A percentile compares a stretch with the other conserved stretches of the same genome.
Conservation (phyloP, 2,329 filamentous ascomycete genomes). For the Dactylonectria estremocensis region DNA sequence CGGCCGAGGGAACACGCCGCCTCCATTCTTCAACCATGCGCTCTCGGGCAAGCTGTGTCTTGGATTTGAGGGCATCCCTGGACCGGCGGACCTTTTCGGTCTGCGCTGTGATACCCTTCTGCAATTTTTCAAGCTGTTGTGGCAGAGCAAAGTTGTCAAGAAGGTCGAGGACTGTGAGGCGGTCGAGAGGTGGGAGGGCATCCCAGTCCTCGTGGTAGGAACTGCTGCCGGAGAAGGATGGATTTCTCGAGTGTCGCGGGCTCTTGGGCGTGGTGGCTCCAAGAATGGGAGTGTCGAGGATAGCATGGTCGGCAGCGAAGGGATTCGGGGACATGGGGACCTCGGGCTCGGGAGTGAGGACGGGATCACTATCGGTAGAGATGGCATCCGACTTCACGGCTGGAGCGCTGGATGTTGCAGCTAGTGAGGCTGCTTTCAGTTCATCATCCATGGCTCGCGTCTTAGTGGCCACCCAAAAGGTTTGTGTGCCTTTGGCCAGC, state of each 20-base stretch:
- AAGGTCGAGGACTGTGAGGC: constrained; percentile 91
- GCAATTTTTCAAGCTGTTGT: constrained; percentile 91
- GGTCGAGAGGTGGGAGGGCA: constrained; percentile 87
- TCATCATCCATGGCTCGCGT: constrained; percentile 49
- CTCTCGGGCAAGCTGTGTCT: constrained; percentile 84
- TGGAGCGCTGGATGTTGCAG: constrained; percentile 20
- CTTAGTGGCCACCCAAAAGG: constrained; percentile 1
- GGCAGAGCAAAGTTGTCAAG: constrained; percentile 94
- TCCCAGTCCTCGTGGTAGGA: constrained; percentile 94
- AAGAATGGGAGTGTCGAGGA: constrained; percentile 67
- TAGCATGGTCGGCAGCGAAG: constrained; percentile 60
- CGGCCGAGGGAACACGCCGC: constrained; percentile 85
- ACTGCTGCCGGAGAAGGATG: constrained; percentile 87
- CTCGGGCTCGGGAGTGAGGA: constrained; percentile 59
- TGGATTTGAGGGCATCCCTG: constrained; percentile 83
- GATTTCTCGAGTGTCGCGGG: constrained; percentile 78
- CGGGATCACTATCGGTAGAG: constrained; percentile 55
- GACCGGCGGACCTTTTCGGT: constrained; percentile 89
- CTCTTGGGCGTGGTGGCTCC: constrained; percentile 64
- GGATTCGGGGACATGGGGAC: constrained; percentile 57
- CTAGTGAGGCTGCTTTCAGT: constrained; percentile 33
- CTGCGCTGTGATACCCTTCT: constrained; percentile 85
- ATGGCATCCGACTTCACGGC: constrained; percentile 45
- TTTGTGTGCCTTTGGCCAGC: too few relatives aligned
- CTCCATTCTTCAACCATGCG: constrained; percentile 95